Percentiles rank a stretch among this genome's conserved stretches.
These are phyloP conservation scores for Aspergillus bombycis DNA, from an alignment of 2,329 filamentous ascomycete genomes.

Conservation along the genomic window DNA sequence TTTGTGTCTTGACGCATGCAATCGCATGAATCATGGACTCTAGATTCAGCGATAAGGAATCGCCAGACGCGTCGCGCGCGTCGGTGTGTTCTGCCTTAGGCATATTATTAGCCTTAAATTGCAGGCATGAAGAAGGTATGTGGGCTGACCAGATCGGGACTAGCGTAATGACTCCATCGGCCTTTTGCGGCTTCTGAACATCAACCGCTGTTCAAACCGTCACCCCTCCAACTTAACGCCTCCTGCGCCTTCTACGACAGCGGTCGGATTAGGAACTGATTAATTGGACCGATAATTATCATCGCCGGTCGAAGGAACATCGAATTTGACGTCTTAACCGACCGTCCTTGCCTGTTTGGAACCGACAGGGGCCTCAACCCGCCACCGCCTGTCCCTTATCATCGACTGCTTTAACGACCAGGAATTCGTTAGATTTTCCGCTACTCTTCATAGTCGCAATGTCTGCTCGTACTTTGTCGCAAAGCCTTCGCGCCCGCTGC, in stretches of 20 bases:
- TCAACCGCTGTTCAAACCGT: constrained; percentile 33
- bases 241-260: constrained; percentile 26
- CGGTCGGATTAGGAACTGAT: constrained; percentile 20
- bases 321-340: constrained; percentile 8
- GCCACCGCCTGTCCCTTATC: constrained; percentile 23
- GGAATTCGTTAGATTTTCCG: constrained; percentile 7
- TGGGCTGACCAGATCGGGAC: constrained; percentile 29
- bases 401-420: constrained; percentile 13
- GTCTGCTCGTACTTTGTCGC: constrained; percentile 43
- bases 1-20: constrained; percentile 7
- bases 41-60: constrained; percentile 17
- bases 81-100: constrained; percentile 30
- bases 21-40: constrained; percentile 9
- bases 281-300: constrained; percentile 30
- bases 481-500: constrained; percentile 44
- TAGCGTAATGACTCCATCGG: constrained; percentile 37
- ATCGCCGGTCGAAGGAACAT: constrained; percentile 15
- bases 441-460: constrained; percentile 35
- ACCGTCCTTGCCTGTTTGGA: constrained; percentile 16
- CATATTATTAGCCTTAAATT: constrained; percentile 21
- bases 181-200: constrained; percentile 44
- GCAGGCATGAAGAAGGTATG: constrained; percentile 31
- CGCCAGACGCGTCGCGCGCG: constrained; percentile 37
- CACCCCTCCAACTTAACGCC: constrained; percentile 32
- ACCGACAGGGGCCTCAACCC: constrained; percentile 23